phyloP scores from a whole-genome alignment of 805 yeast genomes.

The Sugiyamaella valdiviana region DNA sequence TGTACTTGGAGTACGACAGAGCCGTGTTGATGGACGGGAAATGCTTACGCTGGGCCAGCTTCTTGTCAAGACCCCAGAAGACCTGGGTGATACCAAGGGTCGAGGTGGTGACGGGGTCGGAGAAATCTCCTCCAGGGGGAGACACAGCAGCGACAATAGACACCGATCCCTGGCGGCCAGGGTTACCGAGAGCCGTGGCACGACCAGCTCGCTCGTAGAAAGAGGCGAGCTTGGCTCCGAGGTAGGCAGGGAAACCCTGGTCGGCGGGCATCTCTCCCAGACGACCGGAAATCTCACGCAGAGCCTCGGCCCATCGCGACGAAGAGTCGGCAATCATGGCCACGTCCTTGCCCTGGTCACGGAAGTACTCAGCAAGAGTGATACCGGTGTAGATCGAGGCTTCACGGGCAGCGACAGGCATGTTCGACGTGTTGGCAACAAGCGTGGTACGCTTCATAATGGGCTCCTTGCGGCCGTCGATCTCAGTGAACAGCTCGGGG shows the following conservation, averaged over 20 bases:
- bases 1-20: constrained; percentile 94
- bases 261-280: constrained; percentile 99
- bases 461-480: constrained; percentile 91
- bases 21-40: constrained; percentile 98
- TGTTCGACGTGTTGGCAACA: constrained; percentile 97
- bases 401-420: constrained; percentile 99
- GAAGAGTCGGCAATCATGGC: constrained; percentile 99
- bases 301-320: constrained; percentile 99
- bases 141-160: constrained; percentile 99
- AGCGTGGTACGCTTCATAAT: constrained; percentile 99
- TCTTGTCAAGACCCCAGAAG: constrained; percentile 99
- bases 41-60: constrained; percentile 98
- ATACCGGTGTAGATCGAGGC: constrained; percentile 99
- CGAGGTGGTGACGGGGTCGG: constrained; percentile 98
- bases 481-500: constrained; percentile 93
- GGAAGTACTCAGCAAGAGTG: constrained; percentile 96
- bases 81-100: constrained; percentile 99
- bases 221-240: constrained; percentile 97
- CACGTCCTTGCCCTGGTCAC: constrained; percentile 99
- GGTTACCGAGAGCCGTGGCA: constrained; percentile 91
- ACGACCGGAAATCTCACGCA: constrained; percentile 99
- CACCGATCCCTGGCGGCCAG: constrained; percentile 93
- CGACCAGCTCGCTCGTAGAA: constrained; percentile 99
- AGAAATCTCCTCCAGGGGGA: constrained; percentile 99
- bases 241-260: constrained; percentile 99